Conservation (phyloP, 805 yeast genomes). For the Suhomyces emberorum region DNA sequence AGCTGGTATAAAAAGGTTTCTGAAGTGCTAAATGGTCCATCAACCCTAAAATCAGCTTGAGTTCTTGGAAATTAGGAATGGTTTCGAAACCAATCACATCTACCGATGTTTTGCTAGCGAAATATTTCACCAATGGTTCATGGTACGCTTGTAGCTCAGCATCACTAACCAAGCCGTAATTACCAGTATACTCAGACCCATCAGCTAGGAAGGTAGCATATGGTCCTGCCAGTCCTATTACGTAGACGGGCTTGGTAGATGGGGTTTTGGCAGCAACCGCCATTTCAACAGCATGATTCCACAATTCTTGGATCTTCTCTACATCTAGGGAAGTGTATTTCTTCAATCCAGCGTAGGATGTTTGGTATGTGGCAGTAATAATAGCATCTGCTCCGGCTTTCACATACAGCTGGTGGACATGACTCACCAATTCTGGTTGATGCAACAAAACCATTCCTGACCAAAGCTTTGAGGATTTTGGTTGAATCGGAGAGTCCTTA, state of each 20-base stretch:
- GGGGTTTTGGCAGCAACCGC: constrained; percentile 16
- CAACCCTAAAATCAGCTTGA: constrained; percentile 46
- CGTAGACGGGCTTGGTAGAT: constrained; percentile 12
- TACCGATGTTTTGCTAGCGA: constrained; percentile 37
- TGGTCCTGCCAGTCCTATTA: constrained; percentile 73
- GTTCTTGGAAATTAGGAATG: constrained; percentile 59
- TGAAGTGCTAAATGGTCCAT: constrained; percentile 24
- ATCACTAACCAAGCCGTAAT: constrained; percentile 40
- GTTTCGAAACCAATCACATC: constrained; percentile 71
- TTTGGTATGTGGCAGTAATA: constrained; percentile 61
- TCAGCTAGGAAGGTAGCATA: constrained; percentile 67
- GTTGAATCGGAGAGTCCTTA: constrained; percentile 14
- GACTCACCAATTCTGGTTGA: constrained; percentile 41
- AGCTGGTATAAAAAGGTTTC: constrained; percentile 39
- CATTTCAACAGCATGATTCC: constrained; percentile 23
- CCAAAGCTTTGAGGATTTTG: constrained; percentile 50
- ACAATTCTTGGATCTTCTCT: constrained; percentile 15
- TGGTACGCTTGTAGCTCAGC: constrained; percentile 51
- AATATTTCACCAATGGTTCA: constrained; percentile 34
- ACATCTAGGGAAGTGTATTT: constrained; percentile 17
- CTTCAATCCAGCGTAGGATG: constrained; percentile 42
- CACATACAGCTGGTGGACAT: constrained; percentile 51
- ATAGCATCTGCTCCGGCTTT: constrained; percentile 53
- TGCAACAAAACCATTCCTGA: constrained; percentile 51
- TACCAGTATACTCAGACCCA: constrained; percentile 74